phyloP scores from a whole-genome alignment of 1,139 yeast species.

The Meyerozyma athensensis region DNA sequence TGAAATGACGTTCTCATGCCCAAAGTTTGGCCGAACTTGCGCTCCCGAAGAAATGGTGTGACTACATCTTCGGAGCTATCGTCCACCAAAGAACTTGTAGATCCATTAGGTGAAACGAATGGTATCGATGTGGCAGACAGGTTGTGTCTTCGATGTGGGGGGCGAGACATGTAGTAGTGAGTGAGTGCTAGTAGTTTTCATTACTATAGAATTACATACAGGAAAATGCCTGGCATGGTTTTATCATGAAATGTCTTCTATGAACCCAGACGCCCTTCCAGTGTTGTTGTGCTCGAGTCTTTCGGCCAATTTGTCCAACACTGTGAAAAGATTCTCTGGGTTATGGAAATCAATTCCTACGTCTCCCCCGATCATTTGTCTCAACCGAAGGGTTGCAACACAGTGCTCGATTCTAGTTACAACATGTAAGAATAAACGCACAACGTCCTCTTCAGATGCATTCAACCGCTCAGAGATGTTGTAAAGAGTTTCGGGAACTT shows the following conservation, averaged over 20 bases:
- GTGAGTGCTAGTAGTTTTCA: neutral
- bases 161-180: neutral
- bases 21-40: constrained; percentile 25
- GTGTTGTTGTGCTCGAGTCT: neutral
- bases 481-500: constrained; percentile 7
- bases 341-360: constrained; percentile 17
- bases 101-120: constrained; percentile 5
- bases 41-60: constrained; percentile 24
- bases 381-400: constrained; percentile 30
- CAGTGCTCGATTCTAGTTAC: constrained; percentile 62
- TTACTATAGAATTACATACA: constrained; percentile 1
- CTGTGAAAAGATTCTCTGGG: neutral
- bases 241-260: neutral
- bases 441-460: constrained; percentile 28
- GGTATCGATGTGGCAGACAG: constrained; percentile 9
- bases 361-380: constrained; percentile 27
- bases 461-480: constrained; percentile 20
- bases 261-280: constrained; percentile 3
- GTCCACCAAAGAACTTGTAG: constrained; percentile 6
- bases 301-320: constrained; percentile 1
- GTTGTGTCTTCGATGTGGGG: constrained; percentile 7
- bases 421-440: constrained; percentile 55
- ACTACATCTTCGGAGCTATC: neutral
- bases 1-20: constrained; percentile 21
- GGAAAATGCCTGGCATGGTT: too few relatives aligned